Conservation (phyloP, 2,329 filamentous ascomycete species). For the Emydomyces testavorans region DNA sequence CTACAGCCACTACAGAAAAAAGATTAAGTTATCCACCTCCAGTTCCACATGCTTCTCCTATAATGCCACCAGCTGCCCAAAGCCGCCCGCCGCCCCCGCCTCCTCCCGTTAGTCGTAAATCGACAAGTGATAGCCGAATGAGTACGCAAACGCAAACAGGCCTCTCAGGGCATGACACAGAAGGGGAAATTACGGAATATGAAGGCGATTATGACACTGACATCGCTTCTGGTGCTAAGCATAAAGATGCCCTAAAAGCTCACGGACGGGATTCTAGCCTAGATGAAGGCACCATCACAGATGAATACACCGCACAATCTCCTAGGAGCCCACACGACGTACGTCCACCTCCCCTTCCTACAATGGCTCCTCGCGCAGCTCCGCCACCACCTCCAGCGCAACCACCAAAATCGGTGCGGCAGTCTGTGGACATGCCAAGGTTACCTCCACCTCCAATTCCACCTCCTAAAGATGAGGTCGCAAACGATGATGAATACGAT, state of each 20-base stretch:
- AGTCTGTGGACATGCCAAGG: slow-evolving; percentile 60
- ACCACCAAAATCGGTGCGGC: slow-evolving; percentile 45
- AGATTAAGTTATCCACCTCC: slow-evolving; percentile 35
- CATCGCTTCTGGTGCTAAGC: slow-evolving; percentile 82
- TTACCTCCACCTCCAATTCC: slow-evolving; percentile 52
- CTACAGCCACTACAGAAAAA: slow-evolving; percentile 29
- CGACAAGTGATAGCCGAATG: slow-evolving; percentile 45
- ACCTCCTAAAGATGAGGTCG: slow-evolving; percentile 43
- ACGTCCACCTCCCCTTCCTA: slow-evolving; percentile 42
- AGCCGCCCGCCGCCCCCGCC: slow-evolving; percentile 55
- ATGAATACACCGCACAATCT: slow-evolving; percentile 43
- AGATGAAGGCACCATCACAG: slow-evolving; percentile 52
- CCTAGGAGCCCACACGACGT: slow-evolving; percentile 32
- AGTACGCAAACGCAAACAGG: slow-evolving; percentile 33
- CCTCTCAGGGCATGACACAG: slow-evolving; percentile 49
- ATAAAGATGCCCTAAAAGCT: slow-evolving; percentile 82
- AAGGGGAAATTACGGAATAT: slow-evolving; percentile 80
- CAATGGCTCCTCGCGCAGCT: slow-evolving; percentile 47
- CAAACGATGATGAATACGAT: slow-evolving; percentile 44
- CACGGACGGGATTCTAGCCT: slow-evolving; percentile 66
- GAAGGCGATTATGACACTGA: slow-evolving; percentile 98
- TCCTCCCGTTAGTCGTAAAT: slow-evolving; percentile 43
- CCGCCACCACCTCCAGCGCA: slow-evolving; percentile 57
- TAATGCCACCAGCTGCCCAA: slow-evolving; percentile 39
- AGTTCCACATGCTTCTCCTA: slow-evolving; percentile 30